phyloP scores from a whole-genome alignment of 352 stramenopile species.

The Globisporangium ultimum region DNA sequence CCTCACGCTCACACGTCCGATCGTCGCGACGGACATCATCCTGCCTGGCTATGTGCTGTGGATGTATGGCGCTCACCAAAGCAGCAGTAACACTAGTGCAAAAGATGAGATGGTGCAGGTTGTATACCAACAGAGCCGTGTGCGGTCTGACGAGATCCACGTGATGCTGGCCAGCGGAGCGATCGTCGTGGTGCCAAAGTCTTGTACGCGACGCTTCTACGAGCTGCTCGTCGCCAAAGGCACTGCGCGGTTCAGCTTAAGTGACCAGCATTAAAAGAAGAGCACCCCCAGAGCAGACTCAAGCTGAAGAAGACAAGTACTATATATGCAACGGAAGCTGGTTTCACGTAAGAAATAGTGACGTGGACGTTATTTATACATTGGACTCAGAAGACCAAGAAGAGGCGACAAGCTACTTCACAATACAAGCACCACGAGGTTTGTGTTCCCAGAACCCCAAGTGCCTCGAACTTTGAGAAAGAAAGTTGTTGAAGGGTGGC shows the following conservation, averaged over 20 bases:
- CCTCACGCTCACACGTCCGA: slow-evolving; percentile 35
- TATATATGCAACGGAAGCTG: too few relatives aligned
- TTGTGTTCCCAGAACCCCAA: too few relatives aligned
- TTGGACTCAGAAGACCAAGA: too few relatives aligned
- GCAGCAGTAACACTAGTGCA: neutral
- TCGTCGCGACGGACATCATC: slow-evolving; percentile 21
- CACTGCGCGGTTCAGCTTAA: slow-evolving; percentile 18
- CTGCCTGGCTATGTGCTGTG: slow-evolving; percentile 35
- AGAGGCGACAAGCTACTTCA: too few relatives aligned
- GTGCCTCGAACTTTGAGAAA: too few relatives aligned
- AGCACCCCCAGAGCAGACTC: too few relatives aligned
- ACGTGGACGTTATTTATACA: too few relatives aligned
- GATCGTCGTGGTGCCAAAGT: slow-evolving; percentile 13
- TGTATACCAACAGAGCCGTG: slow-evolving; percentile 10
- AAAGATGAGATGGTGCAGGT: slow-evolving; percentile 33
- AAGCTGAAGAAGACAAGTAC: too few relatives aligned
- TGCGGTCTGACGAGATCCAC: slow-evolving; percentile 17
- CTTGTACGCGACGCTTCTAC: slow-evolving; percentile 26
- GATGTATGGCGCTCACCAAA: slow-evolving; percentile 12
- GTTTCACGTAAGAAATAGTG: too few relatives aligned
- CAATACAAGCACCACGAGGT: too few relatives aligned
- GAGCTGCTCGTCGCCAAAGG: slow-evolving; percentile 42
- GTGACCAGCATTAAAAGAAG: neutral
- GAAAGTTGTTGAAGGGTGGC: too few relatives aligned
- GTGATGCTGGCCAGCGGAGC: slow-evolving; percentile 22